phyloP scores from a whole-genome alignment of 768 basidiomycete genomes.

The Phylloporus sp. region DNA sequence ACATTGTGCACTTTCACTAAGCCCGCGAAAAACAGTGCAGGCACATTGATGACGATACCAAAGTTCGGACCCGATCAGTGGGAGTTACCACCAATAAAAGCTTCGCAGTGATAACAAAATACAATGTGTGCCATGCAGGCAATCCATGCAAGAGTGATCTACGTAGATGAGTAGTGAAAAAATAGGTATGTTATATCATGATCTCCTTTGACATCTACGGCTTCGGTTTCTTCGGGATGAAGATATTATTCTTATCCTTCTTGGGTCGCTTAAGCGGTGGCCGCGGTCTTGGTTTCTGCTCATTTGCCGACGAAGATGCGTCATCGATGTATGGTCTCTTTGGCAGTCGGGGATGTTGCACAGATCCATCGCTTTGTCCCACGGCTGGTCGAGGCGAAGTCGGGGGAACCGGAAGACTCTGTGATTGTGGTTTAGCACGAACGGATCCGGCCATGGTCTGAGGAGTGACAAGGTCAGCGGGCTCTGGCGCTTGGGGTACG shows the following conservation, averaged over 20 bases:
- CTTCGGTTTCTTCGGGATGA: conserved; percentile 59
- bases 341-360: conserved; percentile 5
- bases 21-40: conserved; percentile 64
- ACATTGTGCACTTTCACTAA: conserved; percentile 88
- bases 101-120: conserved; percentile 19
- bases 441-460: conserved; percentile 31
- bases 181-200: neutral
- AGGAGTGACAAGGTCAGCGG: conserved; percentile 38
- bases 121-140: conserved; percentile 10
- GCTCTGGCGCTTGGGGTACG: conserved; percentile 19
- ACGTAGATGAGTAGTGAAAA: conserved; percentile 2
- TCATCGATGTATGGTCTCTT: conserved; percentile 23
- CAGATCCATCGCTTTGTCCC: conserved; percentile 6
- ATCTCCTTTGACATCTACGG: conserved; percentile 13
- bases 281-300: conserved; percentile 22
- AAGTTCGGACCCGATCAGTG: conserved; percentile 83
- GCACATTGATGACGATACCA: conserved; percentile 72
- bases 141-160: conserved; percentile 9
- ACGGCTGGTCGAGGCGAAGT: neutral
- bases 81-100: conserved; percentile 69
- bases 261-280: conserved; percentile 31
- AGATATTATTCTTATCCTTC: conserved; percentile 40
- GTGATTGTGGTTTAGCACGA: conserved; percentile 23
- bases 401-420: conserved; percentile 1
- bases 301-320: conserved; percentile 12